Conservation (phyloP, 371 early-diverging fungal species). For the Circinella minor region DNA sequence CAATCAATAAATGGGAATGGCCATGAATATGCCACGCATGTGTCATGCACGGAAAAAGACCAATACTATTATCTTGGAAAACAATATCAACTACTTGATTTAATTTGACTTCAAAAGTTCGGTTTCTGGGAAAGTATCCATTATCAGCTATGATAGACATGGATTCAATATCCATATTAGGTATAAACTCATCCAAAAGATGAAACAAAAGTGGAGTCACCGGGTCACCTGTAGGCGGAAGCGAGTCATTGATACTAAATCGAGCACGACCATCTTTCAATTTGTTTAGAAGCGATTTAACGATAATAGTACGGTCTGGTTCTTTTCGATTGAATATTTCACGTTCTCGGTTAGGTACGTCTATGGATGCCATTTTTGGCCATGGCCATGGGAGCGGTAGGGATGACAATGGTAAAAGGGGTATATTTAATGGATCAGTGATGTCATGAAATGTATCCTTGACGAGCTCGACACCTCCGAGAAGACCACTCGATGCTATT, state of each 20-base stretch:
- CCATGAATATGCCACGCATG: constrained; percentile 55
- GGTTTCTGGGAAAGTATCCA: constrained; percentile 33
- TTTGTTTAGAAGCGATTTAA: constrained; percentile 3
- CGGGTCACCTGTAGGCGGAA: constrained; percentile 24
- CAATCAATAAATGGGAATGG: constrained; percentile 46
- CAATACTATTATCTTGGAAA: constrained; percentile 32
- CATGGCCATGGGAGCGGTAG: neutral
- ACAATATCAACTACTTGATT: constrained; percentile 44
- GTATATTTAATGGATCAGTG: neutral
- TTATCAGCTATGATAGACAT: neutral
- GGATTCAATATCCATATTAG: constrained; percentile 5
- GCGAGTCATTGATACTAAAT: constrained; percentile 33
- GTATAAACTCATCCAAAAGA: neutral
- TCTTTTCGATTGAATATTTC: constrained; percentile 3
- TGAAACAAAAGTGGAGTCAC: neutral
- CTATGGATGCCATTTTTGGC: constrained; percentile 2
- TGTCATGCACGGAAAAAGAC: constrained; percentile 25
- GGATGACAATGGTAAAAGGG: neutral
- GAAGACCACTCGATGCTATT: neutral
- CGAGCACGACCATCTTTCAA: constrained; percentile 23
- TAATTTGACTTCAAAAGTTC: constrained; percentile 36
- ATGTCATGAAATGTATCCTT: neutral
- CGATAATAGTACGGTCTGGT: constrained; percentile 18
- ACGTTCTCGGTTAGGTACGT: neutral
- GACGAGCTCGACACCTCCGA: neutral